These are phyloP conservation scores for Arabidopsis suecica DNA, from an alignment of 345 rosid genomes.

Conservation along the genomic window DNA sequence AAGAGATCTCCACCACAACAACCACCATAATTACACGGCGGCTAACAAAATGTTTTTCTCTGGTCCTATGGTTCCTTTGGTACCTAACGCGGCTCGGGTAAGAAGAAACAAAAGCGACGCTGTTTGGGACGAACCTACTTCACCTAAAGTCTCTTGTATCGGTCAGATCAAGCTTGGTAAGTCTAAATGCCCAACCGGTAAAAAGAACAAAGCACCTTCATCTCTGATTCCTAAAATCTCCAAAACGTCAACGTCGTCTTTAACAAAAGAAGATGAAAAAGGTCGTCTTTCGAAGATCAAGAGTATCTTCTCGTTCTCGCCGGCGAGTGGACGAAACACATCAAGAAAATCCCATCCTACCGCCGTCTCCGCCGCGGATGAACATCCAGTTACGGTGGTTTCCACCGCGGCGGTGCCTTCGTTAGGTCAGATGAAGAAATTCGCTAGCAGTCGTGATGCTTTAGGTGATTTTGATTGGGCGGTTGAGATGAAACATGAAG, in stretches of 20 bases:
- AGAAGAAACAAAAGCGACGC: constrained; percentile 50
- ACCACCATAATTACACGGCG: constrained; percentile 34
- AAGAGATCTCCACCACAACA: constrained; percentile 51
- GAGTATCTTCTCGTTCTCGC: constrained; percentile 48
- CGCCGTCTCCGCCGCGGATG: neutral
- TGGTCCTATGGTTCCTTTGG: constrained; percentile 62
- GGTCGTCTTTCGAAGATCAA: constrained; percentile 48
- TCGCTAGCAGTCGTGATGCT: constrained; percentile 72
- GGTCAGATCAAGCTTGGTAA: constrained; percentile 74
- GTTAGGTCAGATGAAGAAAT: constrained; percentile 80
- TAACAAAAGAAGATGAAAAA: constrained; percentile 30
- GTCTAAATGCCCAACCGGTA: constrained; percentile 45
- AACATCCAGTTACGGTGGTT: constrained; percentile 37
- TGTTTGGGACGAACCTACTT: constrained; percentile 70
- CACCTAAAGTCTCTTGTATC: constrained; percentile 92
- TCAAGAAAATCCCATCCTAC: constrained; percentile 43
- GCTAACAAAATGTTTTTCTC: constrained; percentile 51
- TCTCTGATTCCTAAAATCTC: constrained; percentile 33
- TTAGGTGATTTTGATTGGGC: constrained; percentile 69
- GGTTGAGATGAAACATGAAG: constrained; percentile 53
- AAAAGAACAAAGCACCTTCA: constrained; percentile 41
- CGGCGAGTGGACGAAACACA: constrained; percentile 20
- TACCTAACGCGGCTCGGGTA: constrained; percentile 63
- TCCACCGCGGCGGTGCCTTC: constrained; percentile 50
- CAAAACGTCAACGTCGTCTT: constrained; percentile 9